phyloP scores from a whole-genome alignment of 257 asterid genomes.

The Penstemon barbatus region DNA sequence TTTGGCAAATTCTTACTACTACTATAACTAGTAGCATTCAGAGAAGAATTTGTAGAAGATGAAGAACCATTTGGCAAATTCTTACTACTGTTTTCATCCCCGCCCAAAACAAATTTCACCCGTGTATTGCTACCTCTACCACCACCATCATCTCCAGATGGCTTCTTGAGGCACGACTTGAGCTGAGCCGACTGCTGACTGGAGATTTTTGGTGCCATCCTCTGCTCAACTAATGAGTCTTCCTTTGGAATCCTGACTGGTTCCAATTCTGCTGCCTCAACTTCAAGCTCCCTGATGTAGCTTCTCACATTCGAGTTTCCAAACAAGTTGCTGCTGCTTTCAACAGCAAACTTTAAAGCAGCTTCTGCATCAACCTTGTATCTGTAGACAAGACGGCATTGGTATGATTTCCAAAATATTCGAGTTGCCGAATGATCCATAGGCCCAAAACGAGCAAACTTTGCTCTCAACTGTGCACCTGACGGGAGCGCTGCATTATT shows the following conservation, averaged over 20 bases:
- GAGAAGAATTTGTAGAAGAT: no score
- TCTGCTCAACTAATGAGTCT: conserved; percentile 32
- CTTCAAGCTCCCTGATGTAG: conserved; percentile 52
- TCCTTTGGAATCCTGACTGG: conserved; percentile 49
- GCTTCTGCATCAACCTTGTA: conserved; percentile 53
- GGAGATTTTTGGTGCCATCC: conserved; percentile 21
- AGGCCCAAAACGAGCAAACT: conserved; percentile 90
- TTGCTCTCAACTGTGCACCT: conserved; percentile 76
- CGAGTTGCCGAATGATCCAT: conserved; percentile 76
- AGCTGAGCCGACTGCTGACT: conserved; percentile 44
- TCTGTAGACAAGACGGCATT: conserved; percentile 78
- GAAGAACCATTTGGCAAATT: no score
- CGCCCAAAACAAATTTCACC: conserved; percentile 84
- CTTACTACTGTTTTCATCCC: conserved; percentile 49
- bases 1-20: conserved; percentile 58
- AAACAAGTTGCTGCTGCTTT: conserved; percentile 44
- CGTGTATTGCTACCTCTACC: conserved; percentile 51
- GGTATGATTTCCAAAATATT: conserved; percentile 71
- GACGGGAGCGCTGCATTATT: conserved; percentile 77
- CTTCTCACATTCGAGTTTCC: conserved; percentile 71
- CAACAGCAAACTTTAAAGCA: conserved; percentile 58
- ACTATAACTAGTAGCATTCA: conserved; percentile 8
- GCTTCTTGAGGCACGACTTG: conserved; percentile 75
- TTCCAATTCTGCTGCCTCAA: conserved; percentile 54
- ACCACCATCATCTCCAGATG: conserved; percentile 59